Base-by-base conservation (phyloP, 2,329 filamentous ascomycete species). In the Aspergillus pseudoterreus region DNA sequence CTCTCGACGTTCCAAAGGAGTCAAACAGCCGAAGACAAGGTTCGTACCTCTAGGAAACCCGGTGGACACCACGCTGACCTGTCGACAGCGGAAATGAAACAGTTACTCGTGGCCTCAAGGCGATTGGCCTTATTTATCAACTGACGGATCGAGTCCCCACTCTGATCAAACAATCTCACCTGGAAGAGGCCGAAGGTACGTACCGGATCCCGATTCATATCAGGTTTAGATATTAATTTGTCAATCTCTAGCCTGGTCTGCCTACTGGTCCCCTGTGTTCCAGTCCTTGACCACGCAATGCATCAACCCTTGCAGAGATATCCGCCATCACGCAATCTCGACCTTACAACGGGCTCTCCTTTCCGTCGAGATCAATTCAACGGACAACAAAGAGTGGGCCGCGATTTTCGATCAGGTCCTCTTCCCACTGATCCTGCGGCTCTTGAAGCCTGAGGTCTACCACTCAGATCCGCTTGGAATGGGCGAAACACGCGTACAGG, bases 201-300 rank as follows among this genome's bases (percentile, higher is more conserved):
- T 58, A 41, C 27, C 41, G 39, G 30, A 33, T 5, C 6, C n/a
- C 1, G 36, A 17, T 3, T 17, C 15, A 11, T 6, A 10, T 8
- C 8, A 21, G 27, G 17, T n/a, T 19, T 11, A 17, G 6, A 35
- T 22, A 27, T 19, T 35, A 21, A 27, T 33, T 10, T 33, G 14
- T 32, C 3, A 27, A 50, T 39, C 8, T 19, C 21, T 42, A 88
- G 94, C 94, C 12, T 99, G 94, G 94, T 91, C 90, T 46, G 90
- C 94, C 8, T 99, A 99, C 70, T 99, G 94, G 94, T 86, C 92
- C 12, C 94, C 92, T 1, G 91, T 99, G 22, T 94, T 99, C 71
- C 84, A 90, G 60, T 88, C 90, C 5, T 76, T 99, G 15, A 94
- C 88, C 3, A 84, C 84, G 4, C 94, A 99, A 72, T 96, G 92